Conservation (phyloP, 257 asterid genomes). For the Verbena officinalis region DNA sequence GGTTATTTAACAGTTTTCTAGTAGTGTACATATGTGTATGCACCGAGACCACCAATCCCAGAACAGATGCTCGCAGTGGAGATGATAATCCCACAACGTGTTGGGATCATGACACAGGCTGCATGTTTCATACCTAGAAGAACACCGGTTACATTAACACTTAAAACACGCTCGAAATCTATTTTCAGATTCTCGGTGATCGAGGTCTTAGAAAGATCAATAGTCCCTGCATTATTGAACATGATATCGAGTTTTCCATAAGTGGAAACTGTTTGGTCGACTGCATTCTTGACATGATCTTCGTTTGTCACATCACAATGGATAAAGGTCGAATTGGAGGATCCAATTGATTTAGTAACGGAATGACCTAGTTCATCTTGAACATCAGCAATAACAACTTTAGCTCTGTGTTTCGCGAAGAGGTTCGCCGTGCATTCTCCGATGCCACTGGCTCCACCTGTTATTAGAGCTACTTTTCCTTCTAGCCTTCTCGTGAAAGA, state of each 20-base stretch:
- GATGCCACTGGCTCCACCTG: slow-evolving; percentile 70
- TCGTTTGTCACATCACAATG: slow-evolving; percentile 63
- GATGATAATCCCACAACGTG: slow-evolving; percentile 44
- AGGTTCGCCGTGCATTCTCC: slow-evolving; percentile 55
- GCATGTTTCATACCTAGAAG: slow-evolving; percentile 57
- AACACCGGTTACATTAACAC: slow-evolving; percentile 43
- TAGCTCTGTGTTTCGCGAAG: slow-evolving; percentile 60
- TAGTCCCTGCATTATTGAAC: slow-evolving; percentile 60
- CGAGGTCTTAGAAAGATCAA: slow-evolving; percentile 28
- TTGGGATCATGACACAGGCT: slow-evolving; percentile 47
- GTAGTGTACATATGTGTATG: slow-evolving; percentile 48
- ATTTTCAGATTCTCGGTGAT: slow-evolving; percentile 28
- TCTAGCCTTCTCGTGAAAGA: slow-evolving; percentile 43
- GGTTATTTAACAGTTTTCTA: too few species aligned
- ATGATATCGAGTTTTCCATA: slow-evolving; percentile 64
- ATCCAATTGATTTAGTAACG: slow-evolving; percentile 33
- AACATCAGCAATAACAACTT: slow-evolving; percentile 55
- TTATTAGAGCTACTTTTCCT: slow-evolving; percentile 67
- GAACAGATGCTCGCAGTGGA: slow-evolving; percentile 40
- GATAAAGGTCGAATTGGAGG: slow-evolving; percentile 38
- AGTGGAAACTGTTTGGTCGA: slow-evolving; percentile 38
- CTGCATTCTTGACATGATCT: slow-evolving; percentile 42
- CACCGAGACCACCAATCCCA: slow-evolving; percentile 27
- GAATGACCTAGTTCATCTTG: slow-evolving; percentile 51
- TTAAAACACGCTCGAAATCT: slow-evolving; percentile 51